phyloP scores from a whole-genome alignment of 257 asterid genomes.

The Solanum habrochaites region DNA sequence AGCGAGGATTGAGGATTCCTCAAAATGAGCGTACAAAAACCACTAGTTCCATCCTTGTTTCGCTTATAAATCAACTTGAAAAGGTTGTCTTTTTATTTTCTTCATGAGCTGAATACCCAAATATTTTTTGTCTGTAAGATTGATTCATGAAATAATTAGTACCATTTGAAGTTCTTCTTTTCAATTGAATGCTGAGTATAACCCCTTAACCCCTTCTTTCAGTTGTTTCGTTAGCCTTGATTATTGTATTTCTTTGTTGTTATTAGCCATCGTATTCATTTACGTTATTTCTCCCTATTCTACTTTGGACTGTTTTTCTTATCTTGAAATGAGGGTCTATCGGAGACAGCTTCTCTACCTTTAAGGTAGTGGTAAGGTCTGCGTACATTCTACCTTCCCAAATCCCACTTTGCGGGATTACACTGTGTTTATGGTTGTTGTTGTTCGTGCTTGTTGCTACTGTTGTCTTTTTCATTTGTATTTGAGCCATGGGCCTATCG shows the following conservation, averaged over 20 bases:
- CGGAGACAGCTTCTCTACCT: too few species aligned
- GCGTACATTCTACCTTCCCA: too few species aligned
- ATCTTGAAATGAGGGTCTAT: too few species aligned
- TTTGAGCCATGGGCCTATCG: background rate
- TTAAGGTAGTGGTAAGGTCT: too few species aligned
- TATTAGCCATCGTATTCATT: too few species aligned
- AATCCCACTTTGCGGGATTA: too few species aligned
- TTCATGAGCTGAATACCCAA: background rate
- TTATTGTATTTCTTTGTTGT: background rate
- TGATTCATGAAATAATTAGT: background rate
- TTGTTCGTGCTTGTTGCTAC: background rate
- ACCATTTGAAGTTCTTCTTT: background rate
- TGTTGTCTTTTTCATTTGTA: background rate
- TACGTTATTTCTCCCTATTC: too few species aligned
- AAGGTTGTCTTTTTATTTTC: conserved; percentile 30
- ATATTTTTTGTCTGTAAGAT: background rate
- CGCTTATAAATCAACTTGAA: conserved; percentile 90
- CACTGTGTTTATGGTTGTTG: background rate
- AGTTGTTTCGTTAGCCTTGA: background rate
- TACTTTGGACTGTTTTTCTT: too few species aligned
- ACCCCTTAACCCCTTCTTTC: background rate
- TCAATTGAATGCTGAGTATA: background rate
- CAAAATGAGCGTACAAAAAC: conserved; percentile 73
- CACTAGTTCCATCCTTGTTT: conserved; percentile 62
- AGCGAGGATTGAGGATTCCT: conserved; percentile 82